These are phyloP conservation scores for Zasmidium angulare DNA, from an alignment of 2,329 filamentous ascomycete genomes.

Conservation along the genomic window DNA sequence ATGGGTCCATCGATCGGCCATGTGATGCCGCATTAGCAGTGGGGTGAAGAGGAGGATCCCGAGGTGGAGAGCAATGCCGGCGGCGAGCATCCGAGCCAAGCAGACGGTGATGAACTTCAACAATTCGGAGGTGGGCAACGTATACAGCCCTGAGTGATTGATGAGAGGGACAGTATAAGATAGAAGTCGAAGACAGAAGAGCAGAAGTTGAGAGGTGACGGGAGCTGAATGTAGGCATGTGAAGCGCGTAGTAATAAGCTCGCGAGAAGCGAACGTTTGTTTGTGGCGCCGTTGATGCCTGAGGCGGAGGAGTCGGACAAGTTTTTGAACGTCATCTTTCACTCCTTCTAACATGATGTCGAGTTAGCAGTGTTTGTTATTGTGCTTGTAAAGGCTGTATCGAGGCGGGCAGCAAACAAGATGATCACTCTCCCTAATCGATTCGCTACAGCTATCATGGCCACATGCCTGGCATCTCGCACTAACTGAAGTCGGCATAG, in stretches of 20 bases:
- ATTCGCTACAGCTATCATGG: not conserved
- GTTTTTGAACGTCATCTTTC: no score
- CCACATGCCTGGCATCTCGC: not conserved
- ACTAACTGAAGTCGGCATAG: not conserved
- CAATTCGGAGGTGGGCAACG: no score
- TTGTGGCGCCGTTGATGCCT: not conserved
- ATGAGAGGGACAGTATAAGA: not conserved
- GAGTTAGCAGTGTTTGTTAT: no score
- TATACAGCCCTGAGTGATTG: no score
- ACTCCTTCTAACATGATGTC: no score
- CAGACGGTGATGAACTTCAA: no score
- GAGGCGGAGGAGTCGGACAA: not conserved
- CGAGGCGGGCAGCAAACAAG: no score
- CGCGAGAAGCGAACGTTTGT: no score
- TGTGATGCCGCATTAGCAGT: not conserved
- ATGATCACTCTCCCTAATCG: no score
- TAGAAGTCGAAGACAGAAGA: not conserved
- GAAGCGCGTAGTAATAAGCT: no score
- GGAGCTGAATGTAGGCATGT: no score
- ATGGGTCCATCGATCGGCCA: not conserved
- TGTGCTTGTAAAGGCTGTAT: not conserved
- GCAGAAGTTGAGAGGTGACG: not conserved
- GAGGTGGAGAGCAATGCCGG: conserved; percentile 1
- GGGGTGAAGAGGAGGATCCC: not conserved
- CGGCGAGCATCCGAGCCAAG: not conserved